A percentile compares a stretch with the other conserved stretches of the same genome.
Evolutionary conservation across 352 stramenopile species (phyloP).

Genomic region (Peronospora belbahrii): DNA sequence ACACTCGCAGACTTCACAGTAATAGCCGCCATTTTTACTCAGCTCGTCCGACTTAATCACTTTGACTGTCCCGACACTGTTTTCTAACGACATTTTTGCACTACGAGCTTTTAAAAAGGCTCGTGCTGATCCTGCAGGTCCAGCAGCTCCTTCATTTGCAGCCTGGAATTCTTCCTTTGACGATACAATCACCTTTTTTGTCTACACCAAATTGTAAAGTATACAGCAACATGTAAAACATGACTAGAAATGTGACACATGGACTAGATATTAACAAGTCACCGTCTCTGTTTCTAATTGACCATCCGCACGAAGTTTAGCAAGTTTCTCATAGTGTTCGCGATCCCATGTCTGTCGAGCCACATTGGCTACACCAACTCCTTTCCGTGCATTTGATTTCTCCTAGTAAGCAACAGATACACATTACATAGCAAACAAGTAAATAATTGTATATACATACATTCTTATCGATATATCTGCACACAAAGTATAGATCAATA

Average conservation of each 20-base stretch:
- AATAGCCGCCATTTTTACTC: constrained; percentile 81
- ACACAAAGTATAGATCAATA: too few species aligned
- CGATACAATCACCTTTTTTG: constrained; percentile 65
- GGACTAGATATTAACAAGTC: too few species aligned
- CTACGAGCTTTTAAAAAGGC: constrained; percentile 74
- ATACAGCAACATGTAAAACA: not conserved
- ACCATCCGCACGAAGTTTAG: constrained; percentile 62
- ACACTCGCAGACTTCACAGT: constrained; percentile 89
- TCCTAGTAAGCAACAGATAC: too few species aligned
- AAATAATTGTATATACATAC: too few species aligned
- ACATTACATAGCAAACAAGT: not conserved
- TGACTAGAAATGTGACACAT: not conserved
- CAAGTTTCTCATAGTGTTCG: constrained; percentile 69
- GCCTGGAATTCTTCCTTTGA: constrained; percentile 72
- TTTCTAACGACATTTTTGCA: constrained; percentile 75
- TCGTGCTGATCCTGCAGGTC: constrained; percentile 51
- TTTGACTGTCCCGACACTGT: constrained; percentile 73
- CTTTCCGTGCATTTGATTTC: constrained; percentile 25
- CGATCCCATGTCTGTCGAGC: constrained; percentile 77
- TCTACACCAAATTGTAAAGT: constrained; percentile 15
- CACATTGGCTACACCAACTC: constrained; percentile 75
- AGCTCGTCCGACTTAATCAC: constrained; percentile 84
- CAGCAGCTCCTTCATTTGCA: constrained; percentile 53
- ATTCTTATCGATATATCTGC: too few species aligned
- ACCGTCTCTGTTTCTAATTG: constrained; percentile 52